These are phyloP conservation scores for Gracilariopsis chorda DNA, from an alignment of 23 red algal genomes.

Conservation along the genomic window DNA sequence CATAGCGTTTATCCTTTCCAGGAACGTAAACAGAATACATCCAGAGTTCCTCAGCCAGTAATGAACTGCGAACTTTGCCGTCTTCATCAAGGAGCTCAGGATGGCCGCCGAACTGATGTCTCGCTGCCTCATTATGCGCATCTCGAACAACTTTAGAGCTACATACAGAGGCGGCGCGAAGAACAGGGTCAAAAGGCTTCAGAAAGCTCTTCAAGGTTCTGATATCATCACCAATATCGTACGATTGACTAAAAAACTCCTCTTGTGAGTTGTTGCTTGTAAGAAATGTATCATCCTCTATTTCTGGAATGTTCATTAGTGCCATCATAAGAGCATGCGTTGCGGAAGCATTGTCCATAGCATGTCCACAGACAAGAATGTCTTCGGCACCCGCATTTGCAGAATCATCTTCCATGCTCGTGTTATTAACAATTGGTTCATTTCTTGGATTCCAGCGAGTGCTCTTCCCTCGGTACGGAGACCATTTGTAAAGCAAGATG, in stretches of 20 bases:
- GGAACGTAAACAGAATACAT: constrained; percentile 62
- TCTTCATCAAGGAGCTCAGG: constrained; percentile 45
- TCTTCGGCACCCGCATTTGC: neutral
- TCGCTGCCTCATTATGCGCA: constrained; percentile 47
- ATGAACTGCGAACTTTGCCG: constrained; percentile 13
- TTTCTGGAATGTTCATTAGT: constrained; percentile 26
- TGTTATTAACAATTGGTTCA: neutral
- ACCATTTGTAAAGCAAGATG: constrained; percentile 63
- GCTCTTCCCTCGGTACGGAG: constrained; percentile 22
- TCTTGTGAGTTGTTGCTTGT: neutral
- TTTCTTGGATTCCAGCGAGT: constrained; percentile 35
- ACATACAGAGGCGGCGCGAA: constrained; percentile 45
- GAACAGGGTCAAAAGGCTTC: constrained; percentile 28
- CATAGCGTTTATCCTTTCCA: neutral
- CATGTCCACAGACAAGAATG: constrained; percentile 32
- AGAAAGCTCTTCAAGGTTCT: constrained; percentile 22
- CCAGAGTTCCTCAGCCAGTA: constrained; percentile 54
- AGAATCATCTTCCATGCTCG: constrained; percentile 23
- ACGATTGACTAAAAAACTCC: neutral
- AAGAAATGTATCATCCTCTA: neutral
- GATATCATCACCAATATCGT: constrained; percentile 34
- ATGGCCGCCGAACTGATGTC: constrained; percentile 18
- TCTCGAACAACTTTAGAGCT: constrained; percentile 53
- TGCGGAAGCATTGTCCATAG: constrained; percentile 54
- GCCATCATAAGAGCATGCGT: constrained; percentile 48